Evolutionary conservation across 208 protist species (phyloP).

Genomic region (Leptomonas seymouri): DNA sequence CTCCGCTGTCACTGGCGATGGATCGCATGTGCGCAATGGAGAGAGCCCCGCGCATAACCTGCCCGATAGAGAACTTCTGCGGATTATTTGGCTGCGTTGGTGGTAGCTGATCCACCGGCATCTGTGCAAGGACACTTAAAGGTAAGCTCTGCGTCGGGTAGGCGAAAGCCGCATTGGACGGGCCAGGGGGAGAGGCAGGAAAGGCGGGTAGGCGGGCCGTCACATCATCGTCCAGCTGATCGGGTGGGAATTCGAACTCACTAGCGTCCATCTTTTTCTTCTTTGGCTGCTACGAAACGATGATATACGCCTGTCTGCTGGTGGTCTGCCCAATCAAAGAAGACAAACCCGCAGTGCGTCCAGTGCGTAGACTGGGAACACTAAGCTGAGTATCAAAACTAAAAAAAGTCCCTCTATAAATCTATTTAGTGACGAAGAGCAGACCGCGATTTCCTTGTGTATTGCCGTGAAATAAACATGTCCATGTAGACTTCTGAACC

Average conservation of each 20-base stretch:
- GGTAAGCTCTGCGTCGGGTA: constrained; percentile 32
- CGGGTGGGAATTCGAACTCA: constrained; percentile 87
- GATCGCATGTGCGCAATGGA: constrained; percentile 22
- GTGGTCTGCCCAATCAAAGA: background rate
- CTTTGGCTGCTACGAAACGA: background rate
- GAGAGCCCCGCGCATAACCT: constrained; percentile 49
- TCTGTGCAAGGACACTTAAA: constrained; percentile 49
- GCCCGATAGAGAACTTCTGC: constrained; percentile 62
- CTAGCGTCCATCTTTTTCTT: constrained; percentile 38
- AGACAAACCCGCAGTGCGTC: background rate
- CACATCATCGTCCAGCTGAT: constrained; percentile 50
- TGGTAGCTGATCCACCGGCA: constrained; percentile 76
- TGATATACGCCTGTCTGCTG: background rate
- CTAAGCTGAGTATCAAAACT: too few species aligned
- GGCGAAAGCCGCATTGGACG: constrained; percentile 2
- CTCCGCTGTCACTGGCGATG: background rate
- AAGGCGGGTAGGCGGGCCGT: constrained; percentile 11
- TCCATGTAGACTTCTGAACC: too few species aligned
- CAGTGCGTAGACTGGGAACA: background rate
- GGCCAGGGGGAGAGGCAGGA: constrained; percentile 5
- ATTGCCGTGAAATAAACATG: too few species aligned
- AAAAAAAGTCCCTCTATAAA: too few species aligned
- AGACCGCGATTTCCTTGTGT: too few species aligned
- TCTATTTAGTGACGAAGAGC: too few species aligned
- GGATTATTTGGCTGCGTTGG: constrained; percentile 55